Percentiles rank a stretch among this genome's conserved stretches.
phyloP scores from a whole-genome alignment of 768 basidiomycete species.

The Tephrocybe sp. region DNA sequence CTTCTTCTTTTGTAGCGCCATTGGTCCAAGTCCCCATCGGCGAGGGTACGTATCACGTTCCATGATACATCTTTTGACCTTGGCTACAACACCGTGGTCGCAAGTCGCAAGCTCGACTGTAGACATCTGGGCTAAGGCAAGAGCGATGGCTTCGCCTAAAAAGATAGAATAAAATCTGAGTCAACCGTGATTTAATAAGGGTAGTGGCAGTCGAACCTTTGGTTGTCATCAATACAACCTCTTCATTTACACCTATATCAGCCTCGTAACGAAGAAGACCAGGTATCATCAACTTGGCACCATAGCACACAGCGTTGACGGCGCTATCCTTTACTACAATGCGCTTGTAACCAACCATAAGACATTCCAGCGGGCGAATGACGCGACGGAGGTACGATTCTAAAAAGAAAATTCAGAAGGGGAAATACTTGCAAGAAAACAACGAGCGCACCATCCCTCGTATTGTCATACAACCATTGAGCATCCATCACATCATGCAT shows the following conservation, averaged over 20 bases:
- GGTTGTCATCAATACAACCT: constrained; percentile 98
- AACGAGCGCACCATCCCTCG: constrained; percentile 75
- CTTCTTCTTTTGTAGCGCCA: constrained; percentile 97
- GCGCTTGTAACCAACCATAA: constrained; percentile 95
- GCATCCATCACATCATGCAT: constrained; percentile 99
- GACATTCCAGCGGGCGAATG: constrained; percentile 90
- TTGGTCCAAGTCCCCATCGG: constrained; percentile 97
- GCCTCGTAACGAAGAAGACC: constrained; percentile 95
- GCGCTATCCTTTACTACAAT: constrained; percentile 99
- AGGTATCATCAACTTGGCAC: constrained; percentile 99
- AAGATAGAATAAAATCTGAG: not conserved
- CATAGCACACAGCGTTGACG: constrained; percentile 99
- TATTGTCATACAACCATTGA: constrained; percentile 98
- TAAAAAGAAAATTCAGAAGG: constrained; percentile 27
- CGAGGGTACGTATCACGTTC: constrained; percentile 98
- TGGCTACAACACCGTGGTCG: constrained; percentile 98
- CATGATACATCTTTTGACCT: constrained; percentile 99
- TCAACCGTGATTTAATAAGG: not conserved
- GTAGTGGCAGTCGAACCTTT: constrained; percentile 64
- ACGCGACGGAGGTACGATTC: constrained; percentile 96
- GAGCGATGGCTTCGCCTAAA: constrained; percentile 87
- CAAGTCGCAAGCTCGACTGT: constrained; percentile 98
- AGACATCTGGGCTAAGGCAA: constrained; percentile 96
- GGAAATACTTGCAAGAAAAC: not conserved
- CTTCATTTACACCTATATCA: constrained; percentile 92